Evolutionary conservation across 1,284 basidiomycete species (phyloP), one percentile per base, ranked within the genome.

Genomic region (Rhizoctonia solani): DNA sequence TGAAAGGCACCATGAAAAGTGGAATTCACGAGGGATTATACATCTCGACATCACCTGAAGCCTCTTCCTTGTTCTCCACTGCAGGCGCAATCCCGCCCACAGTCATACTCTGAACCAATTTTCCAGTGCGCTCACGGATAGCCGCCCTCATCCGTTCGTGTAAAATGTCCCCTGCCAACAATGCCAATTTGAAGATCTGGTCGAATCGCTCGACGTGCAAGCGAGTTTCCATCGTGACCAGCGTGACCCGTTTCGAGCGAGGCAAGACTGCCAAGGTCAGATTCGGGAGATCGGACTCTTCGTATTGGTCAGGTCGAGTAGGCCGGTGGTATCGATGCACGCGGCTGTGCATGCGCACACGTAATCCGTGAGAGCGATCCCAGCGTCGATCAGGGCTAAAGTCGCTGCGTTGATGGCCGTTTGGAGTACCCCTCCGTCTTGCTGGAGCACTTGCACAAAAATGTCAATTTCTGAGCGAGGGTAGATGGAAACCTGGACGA

Each of bases 371-470:
- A 98, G 82, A 0, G 95, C 89, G 25, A 99, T 90, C 1, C 97
- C 97, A 1, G 95, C 93, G 68, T 87, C 88, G 72, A 93, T 85
- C 42, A 99, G 85, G 0, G 96, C 94, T 47, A 99, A 84, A 3
- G 95, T 96, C 1, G 94, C 93, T 23, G 90, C 95, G 77, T 99
- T 99, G 75, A 99, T 92, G 71, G 93, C 90, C 3, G 95, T 88
- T 65, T 93, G 91, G n/a, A 99, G 83, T 41, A 98, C 81, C 79
- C 82, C 81, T 32, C 96, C 96, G 74, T 99, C 96, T 75, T 95
- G 91, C 73, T 95, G 90, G 49, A 97, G 80, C 32, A 99, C 89
- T 76, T 96, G 93, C 11, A 99, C 83, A 77, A 90, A 92, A 69
- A 99, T 89, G 77, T 97, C 92, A 76, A 99, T 96, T 76, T 95